Evolutionary conservation across 2,329 filamentous ascomycete species (phyloP).

Genomic region (Alternaria burnsii): DNA sequence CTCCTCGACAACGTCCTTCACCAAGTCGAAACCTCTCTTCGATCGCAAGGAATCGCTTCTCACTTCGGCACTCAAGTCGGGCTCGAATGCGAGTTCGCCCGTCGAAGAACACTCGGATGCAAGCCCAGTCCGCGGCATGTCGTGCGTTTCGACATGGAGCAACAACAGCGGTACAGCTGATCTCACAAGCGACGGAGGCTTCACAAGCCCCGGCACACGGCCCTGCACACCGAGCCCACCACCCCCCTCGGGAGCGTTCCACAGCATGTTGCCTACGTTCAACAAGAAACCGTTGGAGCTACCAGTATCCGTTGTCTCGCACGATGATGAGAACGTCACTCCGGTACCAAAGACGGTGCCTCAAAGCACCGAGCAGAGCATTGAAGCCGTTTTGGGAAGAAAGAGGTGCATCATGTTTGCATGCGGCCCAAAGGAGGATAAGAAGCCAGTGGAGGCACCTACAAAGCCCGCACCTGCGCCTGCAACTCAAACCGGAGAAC

Average conservation of each 20-base stretch:
- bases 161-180: slow-evolving; percentile 85
- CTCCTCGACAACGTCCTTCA: slow-evolving; percentile 55
- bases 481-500: slow-evolving; percentile 36
- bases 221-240: slow-evolving; percentile 90
- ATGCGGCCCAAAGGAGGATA: slow-evolving; percentile 67
- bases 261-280: slow-evolving; percentile 47
- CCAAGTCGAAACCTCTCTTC: slow-evolving; percentile 60
- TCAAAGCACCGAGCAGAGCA: slow-evolving; percentile 61
- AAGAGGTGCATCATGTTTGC: slow-evolving; percentile 95
- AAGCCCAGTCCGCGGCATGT: slow-evolving; percentile 54
- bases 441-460: slow-evolving; percentile 47
- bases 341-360: slow-evolving; percentile 35
- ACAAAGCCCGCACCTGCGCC: slow-evolving; percentile 28
- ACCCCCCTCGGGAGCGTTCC: slow-evolving; percentile 65
- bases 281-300: slow-evolving; percentile 51
- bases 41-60: slow-evolving; percentile 79
- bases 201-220: slow-evolving; percentile 83
- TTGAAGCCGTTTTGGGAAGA: slow-evolving; percentile 72
- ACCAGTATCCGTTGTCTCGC: slow-evolving; percentile 48
- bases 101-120: slow-evolving; percentile 54
- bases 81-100: slow-evolving; percentile 50
- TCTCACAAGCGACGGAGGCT: slow-evolving; percentile 90
- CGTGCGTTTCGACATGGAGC: slow-evolving; percentile 75
- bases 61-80: slow-evolving; percentile 77
- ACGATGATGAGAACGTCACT: slow-evolving; percentile 46